Base-by-base conservation (phyloP, 2,329 filamentous ascomycete species). In the Diaporthe nobilis region DNA sequence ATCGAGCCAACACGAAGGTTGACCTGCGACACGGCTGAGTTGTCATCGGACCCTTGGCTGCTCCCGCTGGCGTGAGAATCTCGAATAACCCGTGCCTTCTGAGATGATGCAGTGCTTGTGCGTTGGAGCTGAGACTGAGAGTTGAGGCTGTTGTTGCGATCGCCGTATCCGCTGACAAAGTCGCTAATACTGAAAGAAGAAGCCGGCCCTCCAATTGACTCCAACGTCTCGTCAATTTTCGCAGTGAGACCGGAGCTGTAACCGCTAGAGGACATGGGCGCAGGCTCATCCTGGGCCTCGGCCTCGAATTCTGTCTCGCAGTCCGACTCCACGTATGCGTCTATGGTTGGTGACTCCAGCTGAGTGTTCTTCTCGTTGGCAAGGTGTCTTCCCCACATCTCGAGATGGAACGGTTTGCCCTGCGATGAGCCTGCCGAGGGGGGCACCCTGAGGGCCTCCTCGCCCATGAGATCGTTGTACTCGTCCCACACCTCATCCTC, bases 401-500 rank as follows among this genome's bases (percentile, higher is more conserved):
- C 89, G 17, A 91, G 86, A 77, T 90, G 87, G 80, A 92, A 90
- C 31, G 91, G 88, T 73, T 87, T 82, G 0, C 89, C 89, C 37
- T 87, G 86, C 0, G 91, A 92, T 0, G 90, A 91, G 1, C 88
- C 89, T 7, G 88, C 85, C 0, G 90, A 91, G 1, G 85, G 84
- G 3, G 88, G 87, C 1, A 84, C 84, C 77, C 86, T 85, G 44
- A 81, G 75, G 1, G 82, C 82, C 13, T 88, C 88, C 15, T 94
- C 92, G 71, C 94, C 94, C 72, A 98, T 90, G 17, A 98, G 86
- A 80, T 98, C 96, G 78, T 98, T 93, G 81, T 97, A 98, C 84
- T 98, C 96, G 71, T 96, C 93, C 96, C 96, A 98, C 2, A 98
- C 90, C 81, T 98, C 96, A 80, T 98, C 96, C 78, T 97, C 94